Evolutionary conservation across 2,329 filamentous ascomycete species (phyloP).

Genomic region (Cladosporium cucumerinum): DNA sequence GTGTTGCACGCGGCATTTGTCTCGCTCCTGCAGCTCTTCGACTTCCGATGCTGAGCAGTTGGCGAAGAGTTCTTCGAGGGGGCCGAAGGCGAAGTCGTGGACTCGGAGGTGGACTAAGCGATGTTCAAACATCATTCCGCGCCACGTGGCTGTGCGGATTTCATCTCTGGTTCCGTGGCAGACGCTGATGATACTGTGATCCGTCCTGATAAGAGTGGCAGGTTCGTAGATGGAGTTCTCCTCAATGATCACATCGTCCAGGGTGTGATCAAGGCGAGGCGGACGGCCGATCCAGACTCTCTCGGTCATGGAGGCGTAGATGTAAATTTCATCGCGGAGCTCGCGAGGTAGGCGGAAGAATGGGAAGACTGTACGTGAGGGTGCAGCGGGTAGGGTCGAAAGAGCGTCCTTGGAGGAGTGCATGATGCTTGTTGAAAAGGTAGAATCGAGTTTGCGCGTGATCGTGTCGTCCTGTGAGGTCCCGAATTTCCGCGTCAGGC

Average conservation of each 20-base stretch:
- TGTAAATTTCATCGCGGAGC: constrained; percentile 24
- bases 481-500: neutral
- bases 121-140: neutral
- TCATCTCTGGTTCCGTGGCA: neutral
- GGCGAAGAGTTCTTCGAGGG: neutral
- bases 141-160: neutral
- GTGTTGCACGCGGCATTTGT: neutral
- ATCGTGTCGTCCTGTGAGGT: neutral
- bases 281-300: neutral
- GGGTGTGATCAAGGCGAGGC: neutral
- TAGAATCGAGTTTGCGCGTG: neutral
- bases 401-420: neutral
- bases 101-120: neutral
- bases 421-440: neutral
- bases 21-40: neutral
- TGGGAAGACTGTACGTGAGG: constrained; percentile 7
- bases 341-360: constrained; percentile 25
- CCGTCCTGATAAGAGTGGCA: neutral
- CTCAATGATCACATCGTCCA: neutral
- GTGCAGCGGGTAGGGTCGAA: neutral
- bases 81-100: neutral
- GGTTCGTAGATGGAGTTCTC: neutral
- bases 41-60: neutral
- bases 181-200: neutral
- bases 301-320: neutral